These are phyloP conservation scores for Leishmania lainsoni DNA, from an alignment of 208 protist genomes.

Conservation along the genomic window DNA sequence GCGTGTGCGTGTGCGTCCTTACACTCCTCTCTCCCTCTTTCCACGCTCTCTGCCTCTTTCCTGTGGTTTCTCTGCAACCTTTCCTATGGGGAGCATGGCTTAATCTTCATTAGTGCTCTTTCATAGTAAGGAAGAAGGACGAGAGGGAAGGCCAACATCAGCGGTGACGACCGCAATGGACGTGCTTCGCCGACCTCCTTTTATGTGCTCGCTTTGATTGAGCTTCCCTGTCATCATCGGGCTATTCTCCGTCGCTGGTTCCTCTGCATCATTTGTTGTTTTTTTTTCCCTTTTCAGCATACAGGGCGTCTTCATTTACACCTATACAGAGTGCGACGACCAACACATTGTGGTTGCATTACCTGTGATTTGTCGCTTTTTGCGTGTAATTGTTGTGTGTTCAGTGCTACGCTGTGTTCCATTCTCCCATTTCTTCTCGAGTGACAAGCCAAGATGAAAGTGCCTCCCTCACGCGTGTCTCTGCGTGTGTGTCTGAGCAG, in stretches of 20 bases:
- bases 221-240: background rate
- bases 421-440: background rate
- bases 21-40: background rate
- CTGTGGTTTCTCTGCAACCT: background rate
- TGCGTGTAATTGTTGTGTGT: background rate
- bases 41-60: too few relatives aligned
- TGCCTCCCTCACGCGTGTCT: background rate
- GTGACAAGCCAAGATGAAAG: background rate
- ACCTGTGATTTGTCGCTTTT: background rate
- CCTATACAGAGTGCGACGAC: background rate
- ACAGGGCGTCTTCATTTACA: background rate
- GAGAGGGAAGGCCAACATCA: background rate
- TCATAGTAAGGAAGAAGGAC: background rate
- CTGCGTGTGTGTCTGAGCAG: background rate
- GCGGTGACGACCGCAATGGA: background rate
- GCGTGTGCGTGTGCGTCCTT: background rate
- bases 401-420: background rate
- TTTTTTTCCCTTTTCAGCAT: too few relatives aligned
- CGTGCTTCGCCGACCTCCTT: background rate
- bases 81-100: background rate
- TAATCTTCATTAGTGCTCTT: background rate
- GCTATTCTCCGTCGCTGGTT: background rate
- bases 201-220: background rate
- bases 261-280: background rate
- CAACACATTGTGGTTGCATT: background rate